Base-by-base conservation (phyloP, 805 yeast genomes). In the Metschnikowia matae region DNA sequence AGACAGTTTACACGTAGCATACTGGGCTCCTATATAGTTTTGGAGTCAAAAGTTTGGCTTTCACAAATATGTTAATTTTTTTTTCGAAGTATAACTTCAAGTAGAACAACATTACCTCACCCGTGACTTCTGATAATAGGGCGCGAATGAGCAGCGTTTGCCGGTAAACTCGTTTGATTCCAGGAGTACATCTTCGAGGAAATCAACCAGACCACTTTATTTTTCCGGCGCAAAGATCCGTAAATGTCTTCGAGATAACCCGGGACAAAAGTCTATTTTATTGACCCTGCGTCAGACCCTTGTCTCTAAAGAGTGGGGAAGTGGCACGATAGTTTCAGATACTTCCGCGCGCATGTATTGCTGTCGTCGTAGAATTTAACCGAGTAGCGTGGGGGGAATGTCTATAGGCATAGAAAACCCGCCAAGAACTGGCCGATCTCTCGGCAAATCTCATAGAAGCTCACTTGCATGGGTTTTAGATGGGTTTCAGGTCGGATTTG, bases 341-440 rank as follows among this genome's bases (percentile, higher is more conserved):
- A 15, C 23, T 44, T 23, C 46, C 23, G 34, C 39, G 46, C 46
- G 15, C 46, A 31, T 2, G 15, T 43, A 23, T 23, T 23, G 33
- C 40, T 33, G 34, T 4, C 46, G 46, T 44, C 29, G 15, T 8
- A 14, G 17, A 18, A 43, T 34, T 34, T 44, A 23, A 15, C 34
- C 46, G 40, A 21, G 40, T 15, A 33, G 46, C 46, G 40, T 21
- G 18, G 15, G 40, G 32, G 32, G 29, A 40, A 23, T 42, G 38
- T 15, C 17, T 20, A 38, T 10, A 15, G 23, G n/a, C 10, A 20
- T 18, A 14, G 35, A 17, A 31, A 32, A 18, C 13, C 21, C n/a
- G n/a, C 14, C 18, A 32, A 18, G 29, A 13, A n/a, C n/a, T 20
- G 10, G 15, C 29, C 18, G 31, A 20, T 13, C 29, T 33, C 21